Conservation (phyloP, 139 green algal genomes). For the Coelastrella sp. region DNA sequence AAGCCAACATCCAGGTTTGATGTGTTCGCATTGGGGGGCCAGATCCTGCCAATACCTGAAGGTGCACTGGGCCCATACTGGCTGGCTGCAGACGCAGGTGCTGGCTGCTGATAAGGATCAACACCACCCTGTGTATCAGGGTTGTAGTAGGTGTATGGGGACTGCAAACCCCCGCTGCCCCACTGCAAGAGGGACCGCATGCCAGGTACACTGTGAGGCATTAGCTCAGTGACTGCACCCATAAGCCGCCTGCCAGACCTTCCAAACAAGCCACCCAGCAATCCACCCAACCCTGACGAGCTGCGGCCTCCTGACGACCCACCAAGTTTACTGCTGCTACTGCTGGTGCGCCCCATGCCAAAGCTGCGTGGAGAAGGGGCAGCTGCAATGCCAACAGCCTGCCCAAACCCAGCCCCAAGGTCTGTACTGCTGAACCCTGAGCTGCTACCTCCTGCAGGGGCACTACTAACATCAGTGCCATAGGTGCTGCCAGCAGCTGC, state of each 20-base stretch:
- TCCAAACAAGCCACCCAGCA: neutral
- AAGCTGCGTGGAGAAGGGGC: neutral
- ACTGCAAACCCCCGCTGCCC: neutral
- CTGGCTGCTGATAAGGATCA: neutral
- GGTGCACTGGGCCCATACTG: neutral
- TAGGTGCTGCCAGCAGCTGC: constrained; percentile 4
- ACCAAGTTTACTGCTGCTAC: neutral
- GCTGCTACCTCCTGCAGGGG: too few species aligned
- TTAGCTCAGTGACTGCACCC: neutral
- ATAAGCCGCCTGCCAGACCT: neutral
- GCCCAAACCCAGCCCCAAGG: neutral
- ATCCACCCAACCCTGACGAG: neutral
- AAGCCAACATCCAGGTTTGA: constrained; percentile 20
- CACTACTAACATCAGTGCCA: neutral
- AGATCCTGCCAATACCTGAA: constrained; percentile 5
- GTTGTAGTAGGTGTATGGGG: neutral
- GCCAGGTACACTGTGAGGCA: neutral
- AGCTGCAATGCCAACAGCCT: neutral
- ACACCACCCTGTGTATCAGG: neutral
- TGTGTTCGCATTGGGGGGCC: neutral
- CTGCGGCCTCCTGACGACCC: neutral
- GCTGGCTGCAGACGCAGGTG: constrained; percentile 18
- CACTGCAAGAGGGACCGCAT: neutral
- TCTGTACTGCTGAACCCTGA: neutral
- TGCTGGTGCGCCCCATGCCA: neutral